A percentile compares a stretch with the other conserved stretches of the same genome.
Evolutionary conservation across 2,329 filamentous ascomycete genomes (phyloP).

Genomic region (Aspergillus flavus): DNA sequence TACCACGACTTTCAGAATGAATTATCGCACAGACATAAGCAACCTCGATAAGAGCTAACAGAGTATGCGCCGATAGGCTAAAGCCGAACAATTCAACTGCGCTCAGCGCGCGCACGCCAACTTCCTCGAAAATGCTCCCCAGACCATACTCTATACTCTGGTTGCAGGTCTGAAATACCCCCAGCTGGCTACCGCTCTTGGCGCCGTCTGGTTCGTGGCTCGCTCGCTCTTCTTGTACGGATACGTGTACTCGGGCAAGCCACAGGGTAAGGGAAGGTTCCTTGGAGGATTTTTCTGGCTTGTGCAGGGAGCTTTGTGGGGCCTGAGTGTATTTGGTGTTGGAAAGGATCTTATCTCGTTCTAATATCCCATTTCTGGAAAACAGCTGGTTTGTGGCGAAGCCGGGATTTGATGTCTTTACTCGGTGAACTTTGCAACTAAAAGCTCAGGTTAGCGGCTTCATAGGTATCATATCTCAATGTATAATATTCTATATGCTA

Average conservation of each 20-base stretch:
- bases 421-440: too few relatives aligned
- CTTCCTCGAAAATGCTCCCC: slow-evolving; percentile 60
- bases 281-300: slow-evolving; percentile 43
- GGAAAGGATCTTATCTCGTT: slow-evolving; percentile 31
- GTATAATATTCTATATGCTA: too few relatives aligned
- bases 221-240: slow-evolving; percentile 53
- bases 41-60: background rate
- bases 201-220: slow-evolving; percentile 54
- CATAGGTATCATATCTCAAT: too few relatives aligned
- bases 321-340: slow-evolving; percentile 41
- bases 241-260: slow-evolving; percentile 46
- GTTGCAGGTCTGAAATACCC: slow-evolving; percentile 60
- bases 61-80: slow-evolving; percentile 30
- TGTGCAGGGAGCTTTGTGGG: slow-evolving; percentile 45
- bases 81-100: slow-evolving; percentile 54
- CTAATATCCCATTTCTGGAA: slow-evolving; percentile 6
- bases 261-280: slow-evolving; percentile 41
- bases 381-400: too few relatives aligned
- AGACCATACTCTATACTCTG: slow-evolving; percentile 54
- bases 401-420: too few relatives aligned
- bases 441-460: too few relatives aligned
- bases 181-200: slow-evolving; percentile 47
- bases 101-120: slow-evolving; percentile 62
- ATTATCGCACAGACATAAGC: background rate
- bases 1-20: background rate